Percentiles rank a stretch among this genome's conserved stretches.
Conservation (phyloP, 202 grass and related monocot species). For the Cymbopogon flexuosus region DNA sequence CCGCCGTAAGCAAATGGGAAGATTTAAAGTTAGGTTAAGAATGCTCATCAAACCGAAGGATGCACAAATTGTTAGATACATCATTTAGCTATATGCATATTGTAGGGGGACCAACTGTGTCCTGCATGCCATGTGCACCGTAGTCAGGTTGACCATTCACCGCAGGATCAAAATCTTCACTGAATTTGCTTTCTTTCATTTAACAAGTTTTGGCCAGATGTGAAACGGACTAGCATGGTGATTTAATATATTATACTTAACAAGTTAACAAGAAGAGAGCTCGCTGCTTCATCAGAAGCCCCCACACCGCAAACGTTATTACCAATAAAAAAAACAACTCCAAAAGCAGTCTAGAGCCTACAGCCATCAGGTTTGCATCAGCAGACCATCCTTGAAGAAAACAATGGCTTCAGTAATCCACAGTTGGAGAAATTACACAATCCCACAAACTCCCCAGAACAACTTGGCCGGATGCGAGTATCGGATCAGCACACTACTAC, state of each 20-base stretch:
- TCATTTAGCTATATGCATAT: not conserved
- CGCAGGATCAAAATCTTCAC: not conserved
- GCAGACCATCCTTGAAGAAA: not conserved
- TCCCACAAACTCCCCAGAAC: not conserved
- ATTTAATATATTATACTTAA: not conserved
- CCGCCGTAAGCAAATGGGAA: not conserved
- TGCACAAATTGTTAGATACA: not conserved
- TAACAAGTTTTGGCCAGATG: not conserved
- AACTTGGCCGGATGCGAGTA: no score
- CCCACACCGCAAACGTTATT: not conserved
- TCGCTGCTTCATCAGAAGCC: not conserved
- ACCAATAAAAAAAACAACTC: not conserved
- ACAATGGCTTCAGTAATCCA: not conserved
- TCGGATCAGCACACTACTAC: not conserved
- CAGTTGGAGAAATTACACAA: not conserved
- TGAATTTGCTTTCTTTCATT: not conserved
- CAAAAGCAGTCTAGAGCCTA: not conserved
- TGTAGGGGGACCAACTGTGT: not conserved
- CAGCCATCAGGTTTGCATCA: not conserved
- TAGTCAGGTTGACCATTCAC: not conserved
- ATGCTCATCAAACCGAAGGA: no score
- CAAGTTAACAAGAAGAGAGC: not conserved
- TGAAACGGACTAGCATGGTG: not conserved
- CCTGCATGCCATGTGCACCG: not conserved
- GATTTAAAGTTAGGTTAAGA: not conserved